Evolutionary conservation across 2,329 filamentous ascomycete genomes (phyloP).

Genomic region (Curvularia hawaiiensis): DNA sequence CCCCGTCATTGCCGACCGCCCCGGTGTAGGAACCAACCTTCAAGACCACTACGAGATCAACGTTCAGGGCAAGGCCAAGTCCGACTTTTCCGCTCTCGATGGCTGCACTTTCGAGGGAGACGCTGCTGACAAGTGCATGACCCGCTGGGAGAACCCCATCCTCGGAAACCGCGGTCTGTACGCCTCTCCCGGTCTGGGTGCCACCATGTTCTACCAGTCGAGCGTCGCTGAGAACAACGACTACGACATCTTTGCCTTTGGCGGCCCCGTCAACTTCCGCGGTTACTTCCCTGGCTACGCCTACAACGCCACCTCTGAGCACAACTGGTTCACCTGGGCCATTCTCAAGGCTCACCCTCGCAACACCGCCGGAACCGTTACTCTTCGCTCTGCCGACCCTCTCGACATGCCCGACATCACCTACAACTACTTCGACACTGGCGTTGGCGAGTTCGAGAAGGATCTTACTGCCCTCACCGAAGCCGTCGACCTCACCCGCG

Average conservation of each 20-base stretch:
- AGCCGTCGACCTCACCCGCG: constrained; percentile 57
- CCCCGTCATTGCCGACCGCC: constrained; percentile 59
- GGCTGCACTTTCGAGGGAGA: constrained; percentile 49
- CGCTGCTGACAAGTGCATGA: constrained; percentile 54
- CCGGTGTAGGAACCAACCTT: constrained; percentile 68
- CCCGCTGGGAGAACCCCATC: constrained; percentile 50
- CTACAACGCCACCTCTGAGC: constrained; percentile 56
- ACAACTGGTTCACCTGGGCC: constrained; percentile 57
- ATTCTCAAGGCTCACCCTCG: constrained; percentile 67
- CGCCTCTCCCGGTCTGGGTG: constrained; percentile 59
- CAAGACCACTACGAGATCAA: constrained; percentile 63
- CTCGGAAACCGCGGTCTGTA: constrained; percentile 53
- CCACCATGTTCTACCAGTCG: constrained; percentile 54
- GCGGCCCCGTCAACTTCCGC: constrained; percentile 59
- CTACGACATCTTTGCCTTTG: constrained; percentile 61
- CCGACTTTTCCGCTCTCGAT: constrained; percentile 46
- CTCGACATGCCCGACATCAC: constrained; percentile 66
- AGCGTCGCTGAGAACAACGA: constrained; percentile 53
- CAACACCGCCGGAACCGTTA: constrained; percentile 66
- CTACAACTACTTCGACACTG: constrained; percentile 51
- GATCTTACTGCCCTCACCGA: constrained; percentile 61
- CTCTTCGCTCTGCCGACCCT: constrained; percentile 65
- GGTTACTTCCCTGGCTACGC: constrained; percentile 63
- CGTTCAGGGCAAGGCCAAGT: constrained; percentile 53
- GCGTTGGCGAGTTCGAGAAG: constrained; percentile 66